phyloP scores from a whole-genome alignment of 2,329 filamentous ascomycete species.

The Cladosporium sp. region DNA sequence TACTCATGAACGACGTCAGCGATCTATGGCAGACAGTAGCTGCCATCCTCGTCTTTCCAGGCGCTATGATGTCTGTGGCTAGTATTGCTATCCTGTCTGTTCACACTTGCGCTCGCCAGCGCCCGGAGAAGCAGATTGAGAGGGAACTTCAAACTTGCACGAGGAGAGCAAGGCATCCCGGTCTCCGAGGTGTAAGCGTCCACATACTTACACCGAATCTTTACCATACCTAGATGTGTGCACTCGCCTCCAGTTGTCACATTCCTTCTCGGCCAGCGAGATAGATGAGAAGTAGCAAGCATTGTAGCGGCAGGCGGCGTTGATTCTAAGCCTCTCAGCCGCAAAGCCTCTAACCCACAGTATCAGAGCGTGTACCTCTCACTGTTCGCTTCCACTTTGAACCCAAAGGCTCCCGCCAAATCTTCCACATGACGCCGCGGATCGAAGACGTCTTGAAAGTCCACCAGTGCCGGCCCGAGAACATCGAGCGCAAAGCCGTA shows the following conservation, averaged over 20 bases:
- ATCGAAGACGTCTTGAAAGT: slow-evolving; percentile 18
- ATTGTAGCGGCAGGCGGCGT: too few relatives aligned
- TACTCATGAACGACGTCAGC: background rate
- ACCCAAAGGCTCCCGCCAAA: too few relatives aligned
- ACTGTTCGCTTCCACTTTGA: too few relatives aligned
- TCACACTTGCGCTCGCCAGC: background rate
- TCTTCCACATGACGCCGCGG: slow-evolving; percentile 7
- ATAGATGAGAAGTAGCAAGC: too few relatives aligned
- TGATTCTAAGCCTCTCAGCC: too few relatives aligned
- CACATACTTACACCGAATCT: too few relatives aligned
- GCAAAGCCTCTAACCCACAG: too few relatives aligned
- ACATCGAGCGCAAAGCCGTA: slow-evolving; percentile 19
- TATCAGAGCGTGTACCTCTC: too few relatives aligned
- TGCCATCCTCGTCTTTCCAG: background rate
- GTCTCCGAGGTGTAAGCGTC: background rate
- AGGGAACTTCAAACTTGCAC: background rate
- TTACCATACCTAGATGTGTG: too few relatives aligned
- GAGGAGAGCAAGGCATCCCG: background rate
- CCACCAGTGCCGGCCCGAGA: slow-evolving; percentile 8
- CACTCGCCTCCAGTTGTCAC: too few relatives aligned
- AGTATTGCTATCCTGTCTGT: background rate
- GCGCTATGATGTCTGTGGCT: background rate
- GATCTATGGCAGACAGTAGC: background rate
- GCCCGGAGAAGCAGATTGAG: background rate
- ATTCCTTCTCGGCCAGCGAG: too few relatives aligned